A percentile compares a stretch with the other conserved stretches of the same genome.
Evolutionary conservation across 2,329 filamentous ascomycete species (phyloP).

Genomic region (Claviceps capensis): DNA sequence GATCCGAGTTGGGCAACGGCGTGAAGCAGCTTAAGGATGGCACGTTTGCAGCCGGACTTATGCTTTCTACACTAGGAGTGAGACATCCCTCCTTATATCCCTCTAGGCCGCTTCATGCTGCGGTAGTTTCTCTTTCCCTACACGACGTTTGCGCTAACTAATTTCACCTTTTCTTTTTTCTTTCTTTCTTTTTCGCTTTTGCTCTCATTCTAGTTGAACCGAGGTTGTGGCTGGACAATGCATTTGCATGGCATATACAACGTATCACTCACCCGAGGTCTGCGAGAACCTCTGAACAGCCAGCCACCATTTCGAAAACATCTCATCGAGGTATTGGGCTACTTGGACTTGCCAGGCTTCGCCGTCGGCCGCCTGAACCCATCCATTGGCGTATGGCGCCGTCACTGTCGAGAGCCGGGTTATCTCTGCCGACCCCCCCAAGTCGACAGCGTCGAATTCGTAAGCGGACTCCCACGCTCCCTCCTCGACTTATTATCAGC

Average conservation of each 20-base stretch:
- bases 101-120: too few species aligned
- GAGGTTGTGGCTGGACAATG: neutral
- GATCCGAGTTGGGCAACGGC: neutral
- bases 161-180: too few species aligned
- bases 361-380: neutral
- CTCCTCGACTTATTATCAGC: constrained; percentile 1
- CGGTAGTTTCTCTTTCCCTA: neutral
- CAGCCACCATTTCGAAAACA: neutral
- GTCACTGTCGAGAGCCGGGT: constrained; percentile 2
- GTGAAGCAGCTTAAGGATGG: neutral
- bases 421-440: constrained; percentile 1
- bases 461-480: constrained; percentile 1
- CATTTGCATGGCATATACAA: constrained; percentile 1
- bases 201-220: neutral
- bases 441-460: constrained; percentile 1
- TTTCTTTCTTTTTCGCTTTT: neutral
- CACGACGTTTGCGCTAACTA: neutral
- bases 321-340: constrained; percentile 1
- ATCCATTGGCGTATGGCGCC: constrained; percentile 1
- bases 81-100: neutral
- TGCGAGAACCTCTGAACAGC: neutral
- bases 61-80: constrained; percentile 1
- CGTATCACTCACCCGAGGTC: neutral
- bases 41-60: constrained; percentile 1
- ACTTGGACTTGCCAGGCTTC: constrained; percentile 1